Evolutionary conservation across 2,329 filamentous ascomycete species (phyloP).

Genomic region (Hymenoscyphus scutula): DNA sequence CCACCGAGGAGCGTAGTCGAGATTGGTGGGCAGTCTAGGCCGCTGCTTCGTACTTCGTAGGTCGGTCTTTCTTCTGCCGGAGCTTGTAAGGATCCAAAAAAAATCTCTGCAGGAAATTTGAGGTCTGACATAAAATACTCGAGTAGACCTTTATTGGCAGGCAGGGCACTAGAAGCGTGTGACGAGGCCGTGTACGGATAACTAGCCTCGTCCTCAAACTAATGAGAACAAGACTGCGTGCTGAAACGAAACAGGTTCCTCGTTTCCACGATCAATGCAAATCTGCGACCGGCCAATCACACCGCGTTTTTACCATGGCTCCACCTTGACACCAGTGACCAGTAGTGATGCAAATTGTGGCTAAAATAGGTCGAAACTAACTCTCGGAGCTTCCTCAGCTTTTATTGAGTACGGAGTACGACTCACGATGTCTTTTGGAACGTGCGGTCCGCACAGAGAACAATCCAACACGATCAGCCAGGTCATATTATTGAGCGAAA

Average conservation of each 20-base stretch:
- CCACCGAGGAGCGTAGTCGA: background rate
- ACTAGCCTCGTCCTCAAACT: too few relatives aligned
- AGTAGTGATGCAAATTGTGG: too few relatives aligned
- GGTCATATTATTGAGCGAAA: too few relatives aligned
- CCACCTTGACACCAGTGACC: too few relatives aligned
- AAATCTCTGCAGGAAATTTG: conserved; percentile 22
- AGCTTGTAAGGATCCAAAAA: conserved; percentile 18
- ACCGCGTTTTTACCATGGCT: background rate
- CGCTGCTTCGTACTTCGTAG: too few relatives aligned
- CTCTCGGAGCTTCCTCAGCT: background rate
- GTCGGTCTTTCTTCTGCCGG: conserved; percentile 21
- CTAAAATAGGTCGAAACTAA: conserved; percentile 19
- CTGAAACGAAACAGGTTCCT: conserved; percentile 7
- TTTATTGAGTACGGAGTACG: too few relatives aligned
- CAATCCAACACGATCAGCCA: too few relatives aligned
- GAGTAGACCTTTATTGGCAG: conserved; percentile 5
- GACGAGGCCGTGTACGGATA: too few relatives aligned
- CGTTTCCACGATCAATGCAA: background rate
- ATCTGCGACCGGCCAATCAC: background rate
- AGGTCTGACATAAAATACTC: conserved; percentile 17
- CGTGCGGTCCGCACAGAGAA: background rate
- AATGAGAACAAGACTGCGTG: background rate
- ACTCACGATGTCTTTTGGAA: too few relatives aligned
- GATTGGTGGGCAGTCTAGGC: too few relatives aligned
- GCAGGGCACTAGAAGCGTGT: background rate